phyloP scores from a whole-genome alignment of 2,329 filamentous ascomycete species.

The Penicillium decumbens region DNA sequence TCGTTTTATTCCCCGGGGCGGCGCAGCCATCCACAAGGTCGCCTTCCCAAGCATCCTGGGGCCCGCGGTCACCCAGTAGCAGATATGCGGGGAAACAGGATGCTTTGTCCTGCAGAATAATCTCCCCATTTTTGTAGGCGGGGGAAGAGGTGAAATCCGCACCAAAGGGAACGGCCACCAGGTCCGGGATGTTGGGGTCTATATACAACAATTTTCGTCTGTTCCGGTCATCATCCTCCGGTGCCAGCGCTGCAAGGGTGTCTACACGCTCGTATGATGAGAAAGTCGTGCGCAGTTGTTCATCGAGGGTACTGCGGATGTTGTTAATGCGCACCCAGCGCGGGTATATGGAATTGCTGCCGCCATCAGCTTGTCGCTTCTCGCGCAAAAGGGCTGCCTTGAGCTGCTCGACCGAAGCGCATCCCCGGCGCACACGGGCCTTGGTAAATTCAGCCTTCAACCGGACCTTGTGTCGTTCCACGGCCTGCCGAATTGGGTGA shows the following conservation, averaged over 20 bases:
- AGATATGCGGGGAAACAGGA: conserved; percentile 95
- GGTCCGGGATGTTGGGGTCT: conserved; percentile 77
- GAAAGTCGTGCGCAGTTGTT: conserved; percentile 73
- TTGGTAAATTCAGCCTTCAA: conserved; percentile 78
- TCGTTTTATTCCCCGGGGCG: conserved; percentile 96
- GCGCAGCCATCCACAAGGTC: conserved; percentile 89
- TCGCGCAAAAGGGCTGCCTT: conserved; percentile 34
- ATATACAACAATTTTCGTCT: conserved; percentile 49
- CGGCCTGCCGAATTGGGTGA: conserved; percentile 69
- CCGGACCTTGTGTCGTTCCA: conserved; percentile 77
- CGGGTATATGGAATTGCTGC: conserved; percentile 53
- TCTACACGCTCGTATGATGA: conserved; percentile 55
- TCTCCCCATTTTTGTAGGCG: conserved; percentile 69
- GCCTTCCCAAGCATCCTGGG: conserved; percentile 46
- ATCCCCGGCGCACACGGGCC: conserved; percentile 66
- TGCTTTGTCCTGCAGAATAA: conserved; percentile 94
- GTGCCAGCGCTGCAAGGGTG: conserved; percentile 55
- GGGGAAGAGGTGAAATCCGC: conserved; percentile 67
- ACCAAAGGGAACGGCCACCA: conserved; percentile 71
- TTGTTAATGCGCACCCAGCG: conserved; percentile 89
- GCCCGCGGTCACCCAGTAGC: conserved; percentile 53
- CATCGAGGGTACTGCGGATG: conserved; percentile 64
- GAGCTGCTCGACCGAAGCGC: conserved; percentile 63
- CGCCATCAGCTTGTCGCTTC: conserved; percentile 44
- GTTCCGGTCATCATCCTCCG: conserved; percentile 23